Evolutionary conservation across 495 filamentous ascomycete species (phyloP).

Genomic region (Lasiosphaeriaceae sp.): DNA sequence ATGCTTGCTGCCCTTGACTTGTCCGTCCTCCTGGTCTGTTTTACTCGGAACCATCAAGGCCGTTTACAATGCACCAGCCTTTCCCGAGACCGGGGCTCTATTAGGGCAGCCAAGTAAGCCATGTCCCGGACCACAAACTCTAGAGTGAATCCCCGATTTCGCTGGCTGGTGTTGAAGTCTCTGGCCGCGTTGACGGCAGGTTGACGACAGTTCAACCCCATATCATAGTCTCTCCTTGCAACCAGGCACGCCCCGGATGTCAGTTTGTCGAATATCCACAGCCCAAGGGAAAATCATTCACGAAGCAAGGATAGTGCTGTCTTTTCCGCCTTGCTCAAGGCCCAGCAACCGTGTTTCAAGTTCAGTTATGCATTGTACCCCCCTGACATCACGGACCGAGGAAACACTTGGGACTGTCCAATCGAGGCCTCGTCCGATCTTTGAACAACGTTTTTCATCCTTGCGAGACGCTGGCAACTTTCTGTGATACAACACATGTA

Average conservation of each 20-base stretch:
- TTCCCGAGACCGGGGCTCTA: not conserved
- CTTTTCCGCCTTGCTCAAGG: not conserved
- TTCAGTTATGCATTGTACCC: slow-evolving; percentile 13
- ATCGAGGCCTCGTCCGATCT: slow-evolving; percentile 4
- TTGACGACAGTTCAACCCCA: not conserved
- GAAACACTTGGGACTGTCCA: slow-evolving; percentile 3
- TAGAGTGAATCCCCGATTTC: too few relatives aligned
- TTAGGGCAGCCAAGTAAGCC: too few relatives aligned
- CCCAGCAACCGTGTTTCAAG: slow-evolving; percentile 16
- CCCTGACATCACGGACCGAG: slow-evolving; percentile 3
- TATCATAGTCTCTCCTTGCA: too few relatives aligned
- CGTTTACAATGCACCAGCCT: slow-evolving; percentile 1
- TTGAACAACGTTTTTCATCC: not conserved
- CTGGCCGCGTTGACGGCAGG: not conserved
- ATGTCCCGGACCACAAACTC: too few relatives aligned
- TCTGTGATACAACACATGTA: too few relatives aligned
- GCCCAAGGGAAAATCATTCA: not conserved
- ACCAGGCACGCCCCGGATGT: not conserved
- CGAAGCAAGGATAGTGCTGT: not conserved
- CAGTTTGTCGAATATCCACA: not conserved
- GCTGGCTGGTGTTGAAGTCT: too few relatives aligned
- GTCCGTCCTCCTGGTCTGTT: not conserved
- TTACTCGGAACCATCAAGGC: not conserved
- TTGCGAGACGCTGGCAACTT: too few relatives aligned
- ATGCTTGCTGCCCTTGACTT: not conserved